Conservation (phyloP, 2,329 filamentous ascomycete genomes). For the Dactylellina haptotyla region DNA sequence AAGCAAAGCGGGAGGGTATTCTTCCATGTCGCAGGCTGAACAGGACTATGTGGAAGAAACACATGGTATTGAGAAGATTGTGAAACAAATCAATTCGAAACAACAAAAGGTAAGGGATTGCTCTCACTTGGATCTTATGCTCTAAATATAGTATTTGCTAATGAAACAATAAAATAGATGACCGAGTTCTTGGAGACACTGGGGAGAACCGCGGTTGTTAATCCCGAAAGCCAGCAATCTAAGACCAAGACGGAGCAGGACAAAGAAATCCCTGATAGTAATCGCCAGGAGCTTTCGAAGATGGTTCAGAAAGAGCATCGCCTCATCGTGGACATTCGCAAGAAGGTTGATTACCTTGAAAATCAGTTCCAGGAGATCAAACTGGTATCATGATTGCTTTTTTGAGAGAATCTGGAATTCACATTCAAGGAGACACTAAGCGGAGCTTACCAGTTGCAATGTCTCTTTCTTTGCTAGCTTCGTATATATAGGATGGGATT, state of each 20-base stretch:
- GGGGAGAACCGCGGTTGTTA: constrained; percentile 19
- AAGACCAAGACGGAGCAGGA: constrained; percentile 18
- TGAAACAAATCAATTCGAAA: constrained; percentile 34
- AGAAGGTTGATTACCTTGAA: constrained; percentile 44
- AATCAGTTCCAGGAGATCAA: constrained; percentile 45
- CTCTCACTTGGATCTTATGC: not conserved
- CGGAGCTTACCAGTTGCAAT: no score
- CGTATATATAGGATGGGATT: no score
- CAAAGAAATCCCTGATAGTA: constrained; percentile 30
- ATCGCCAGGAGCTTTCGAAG: constrained; percentile 42
- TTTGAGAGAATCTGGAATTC: not conserved
- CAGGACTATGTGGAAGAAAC: constrained; percentile 48
- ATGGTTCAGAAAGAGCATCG: constrained; percentile 51
- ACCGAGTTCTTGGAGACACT: constrained; percentile 36
- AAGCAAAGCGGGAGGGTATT: constrained; percentile 41
- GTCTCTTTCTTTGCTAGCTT: no score
- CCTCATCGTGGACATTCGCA: constrained; percentile 36
- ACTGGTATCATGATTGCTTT: constrained; percentile 16
- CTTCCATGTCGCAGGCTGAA: constrained; percentile 49
- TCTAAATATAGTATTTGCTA: not conserved
- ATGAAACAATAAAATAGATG: constrained; percentile 29
- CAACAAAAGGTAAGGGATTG: constrained; percentile 38
- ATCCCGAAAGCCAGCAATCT: constrained; percentile 7
- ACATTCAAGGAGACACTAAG: no score
- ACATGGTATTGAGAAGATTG: constrained; percentile 49